These are phyloP conservation scores for Schizophyllum commune DNA, from an alignment of 1,284 basidiomycete species.

Conservation along the genomic window DNA sequence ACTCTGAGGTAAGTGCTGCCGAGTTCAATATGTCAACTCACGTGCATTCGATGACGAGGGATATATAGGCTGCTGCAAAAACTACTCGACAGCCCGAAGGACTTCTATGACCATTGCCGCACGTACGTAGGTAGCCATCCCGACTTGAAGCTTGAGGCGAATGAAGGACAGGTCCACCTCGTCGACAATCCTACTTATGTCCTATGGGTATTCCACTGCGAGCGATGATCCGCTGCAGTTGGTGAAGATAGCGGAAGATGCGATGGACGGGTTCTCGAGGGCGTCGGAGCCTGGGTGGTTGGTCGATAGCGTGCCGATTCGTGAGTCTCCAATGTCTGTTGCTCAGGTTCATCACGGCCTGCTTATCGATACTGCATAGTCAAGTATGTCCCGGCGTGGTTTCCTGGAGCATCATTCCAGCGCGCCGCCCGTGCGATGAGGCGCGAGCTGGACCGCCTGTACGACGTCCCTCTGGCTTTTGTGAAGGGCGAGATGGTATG, in stretches of 20 bases:
- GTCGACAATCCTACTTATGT: constrained; percentile 27
- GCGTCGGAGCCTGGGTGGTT: constrained; percentile 33
- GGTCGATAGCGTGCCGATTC: constrained; percentile 28
- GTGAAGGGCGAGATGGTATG: constrained; percentile 16
- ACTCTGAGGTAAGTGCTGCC: constrained; percentile 11
- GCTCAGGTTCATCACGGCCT: background rate
- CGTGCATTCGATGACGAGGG: constrained; percentile 1
- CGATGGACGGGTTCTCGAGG: constrained; percentile 31
- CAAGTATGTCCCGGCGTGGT: constrained; percentile 28
- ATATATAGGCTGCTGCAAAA: constrained; percentile 19
- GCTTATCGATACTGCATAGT: constrained; percentile 12
- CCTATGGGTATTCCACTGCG: constrained; percentile 31
- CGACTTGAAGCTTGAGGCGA: constrained; percentile 3
- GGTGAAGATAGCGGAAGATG: constrained; percentile 31
- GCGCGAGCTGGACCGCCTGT: constrained; percentile 18
- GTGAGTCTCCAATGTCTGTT: constrained; percentile 9
- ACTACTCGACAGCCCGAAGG: constrained; percentile 21
- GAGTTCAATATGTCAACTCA: background rate
- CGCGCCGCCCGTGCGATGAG: constrained; percentile 8
- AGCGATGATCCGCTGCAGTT: constrained; percentile 24
- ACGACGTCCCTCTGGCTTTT: constrained; percentile 17
- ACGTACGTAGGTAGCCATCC: constrained; percentile 15
- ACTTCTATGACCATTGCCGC: constrained; percentile 24
- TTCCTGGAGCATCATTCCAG: constrained; percentile 27
- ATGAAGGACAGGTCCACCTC: constrained; percentile 24